Evolutionary conservation across 768 basidiomycete species (phyloP).

Genomic region (Phylloporus rhodoxanthus): DNA sequence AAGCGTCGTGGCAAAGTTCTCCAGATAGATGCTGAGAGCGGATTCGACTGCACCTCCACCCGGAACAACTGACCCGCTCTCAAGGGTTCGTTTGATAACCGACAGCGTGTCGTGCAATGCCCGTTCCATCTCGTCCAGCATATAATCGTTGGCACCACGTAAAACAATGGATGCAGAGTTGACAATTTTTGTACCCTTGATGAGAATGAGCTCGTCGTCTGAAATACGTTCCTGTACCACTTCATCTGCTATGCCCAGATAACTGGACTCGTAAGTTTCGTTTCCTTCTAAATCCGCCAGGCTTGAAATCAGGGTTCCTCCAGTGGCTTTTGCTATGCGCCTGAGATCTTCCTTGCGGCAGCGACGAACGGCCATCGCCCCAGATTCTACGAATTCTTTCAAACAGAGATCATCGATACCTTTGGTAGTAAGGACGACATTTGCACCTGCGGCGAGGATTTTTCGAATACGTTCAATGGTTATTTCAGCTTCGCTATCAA

Average conservation of each 20-base stretch:
- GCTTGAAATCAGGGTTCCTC: conserved; percentile 87
- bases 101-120: conserved; percentile 92
- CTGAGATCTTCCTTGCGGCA: conserved; percentile 97
- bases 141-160: conserved; percentile 97
- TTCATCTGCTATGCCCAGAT: conserved; percentile 90
- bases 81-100: conserved; percentile 93
- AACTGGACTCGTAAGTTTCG: conserved; percentile 90
- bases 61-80: conserved; percentile 93
- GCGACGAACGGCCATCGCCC: conserved; percentile 96
- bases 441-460: conserved; percentile 92
- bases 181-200: conserved; percentile 98
- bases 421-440: conserved; percentile 95
- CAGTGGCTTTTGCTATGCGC: conserved; percentile 95
- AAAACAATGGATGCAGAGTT: conserved; percentile 89
- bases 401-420: conserved; percentile 97
- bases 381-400: conserved; percentile 98
- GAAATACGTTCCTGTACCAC: conserved; percentile 95
- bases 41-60: conserved; percentile 98
- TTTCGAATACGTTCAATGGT: conserved; percentile 93
- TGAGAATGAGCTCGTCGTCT: conserved; percentile 95
- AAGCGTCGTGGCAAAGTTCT: conserved; percentile 97
- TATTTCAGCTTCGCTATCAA: conserved; percentile 83
- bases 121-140: conserved; percentile 99
- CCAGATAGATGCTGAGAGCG: conserved; percentile 92
- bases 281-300: conserved; percentile 96